Evolutionary conservation across 2,329 filamentous ascomycete species (phyloP).

Genomic region (Lachnellula occidentalis): DNA sequence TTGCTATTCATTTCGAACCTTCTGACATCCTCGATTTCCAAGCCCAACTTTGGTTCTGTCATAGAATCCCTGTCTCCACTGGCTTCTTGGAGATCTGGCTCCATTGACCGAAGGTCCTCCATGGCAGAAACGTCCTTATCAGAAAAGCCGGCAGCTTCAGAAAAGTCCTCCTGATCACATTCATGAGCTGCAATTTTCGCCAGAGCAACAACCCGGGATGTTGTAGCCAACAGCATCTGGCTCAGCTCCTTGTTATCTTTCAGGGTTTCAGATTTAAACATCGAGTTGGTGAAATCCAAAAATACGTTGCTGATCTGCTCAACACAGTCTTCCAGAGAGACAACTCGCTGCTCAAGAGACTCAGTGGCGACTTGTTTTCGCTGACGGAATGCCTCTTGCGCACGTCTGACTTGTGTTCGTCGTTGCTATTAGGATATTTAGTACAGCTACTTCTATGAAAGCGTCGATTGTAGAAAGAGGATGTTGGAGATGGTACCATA

Average conservation of each 20-base stretch:
- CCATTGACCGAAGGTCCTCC: not conserved
- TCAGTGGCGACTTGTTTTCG: conserved; percentile 3
- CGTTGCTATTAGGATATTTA: conserved; percentile 1
- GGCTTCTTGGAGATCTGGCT: not conserved
- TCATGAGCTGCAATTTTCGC: conserved; percentile 3
- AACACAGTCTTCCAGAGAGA: conserved; percentile 5
- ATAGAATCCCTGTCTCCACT: not conserved
- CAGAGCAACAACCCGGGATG: conserved; percentile 3
- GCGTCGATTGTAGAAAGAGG: too few species aligned
- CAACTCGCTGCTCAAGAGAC: conserved; percentile 2
- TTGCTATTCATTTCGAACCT: not conserved
- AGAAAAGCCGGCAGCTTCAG: too few species aligned
- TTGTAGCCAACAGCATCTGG: not conserved
- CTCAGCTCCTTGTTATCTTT: not conserved
- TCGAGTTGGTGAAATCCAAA: conserved; percentile 7
- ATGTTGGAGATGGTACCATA: too few species aligned
- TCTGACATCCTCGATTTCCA: not conserved
- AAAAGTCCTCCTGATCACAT: not conserved
- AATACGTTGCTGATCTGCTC: conserved; percentile 11
- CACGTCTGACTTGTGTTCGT: conserved; percentile 6
- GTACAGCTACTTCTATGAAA: too few species aligned
- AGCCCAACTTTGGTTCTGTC: not conserved
- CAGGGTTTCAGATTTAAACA: conserved; percentile 2
- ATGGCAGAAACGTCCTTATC: not conserved
- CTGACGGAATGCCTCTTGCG: conserved; percentile 8